Base-by-base conservation (phyloP, 306 rosid genomes). In the Acacia crassicarpa region DNA sequence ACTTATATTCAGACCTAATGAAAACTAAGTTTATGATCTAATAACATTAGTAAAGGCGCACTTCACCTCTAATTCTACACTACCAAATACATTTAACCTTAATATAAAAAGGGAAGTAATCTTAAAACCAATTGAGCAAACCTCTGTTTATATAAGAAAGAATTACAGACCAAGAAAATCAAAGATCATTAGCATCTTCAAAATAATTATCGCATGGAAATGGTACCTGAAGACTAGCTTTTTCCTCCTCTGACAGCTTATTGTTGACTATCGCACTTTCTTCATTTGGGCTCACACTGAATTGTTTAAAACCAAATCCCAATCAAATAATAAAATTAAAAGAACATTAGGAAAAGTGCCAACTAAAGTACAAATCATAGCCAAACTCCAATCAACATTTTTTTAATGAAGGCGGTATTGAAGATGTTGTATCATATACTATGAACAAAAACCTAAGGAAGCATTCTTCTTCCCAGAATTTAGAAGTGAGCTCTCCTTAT, bases 371-470 rank as follows among this genome's bases (percentile, higher is more conserved):
- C 69, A 56, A 62, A 58, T 78, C 67, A 74, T 38, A 74, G 75
- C 49, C 14, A 66, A 78, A 22, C 22, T 30, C 38, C 68, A 62
- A 62, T 62, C 38, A 14, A 62, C 40, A 62, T 62, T 62, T 62
- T 61, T 62, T 23, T 23, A 11, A 25, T 61, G 32, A 23, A 25
- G 16, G 14, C 13, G 23, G 38, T 62, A 27, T 63, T 80, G 98
- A 95, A 86, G 99, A 95, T 86, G 92, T 91, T 72, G 99, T 95
- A 74, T 92, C 91, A 43, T 86, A 89, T 67, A 77, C 94, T 76
- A 81, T 92, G 94, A 89, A 80, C 84, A 90, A 83, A 85, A 91
- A 82, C 91, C 83, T 88, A 23, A 87, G 89, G 90, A 95, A 85
- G 84, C 86, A 81, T 78, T 88, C 86, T 16, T 27, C 84, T 17